phyloP scores from a whole-genome alignment of 257 asterid genomes.

The Apocynum venetum region DNA sequence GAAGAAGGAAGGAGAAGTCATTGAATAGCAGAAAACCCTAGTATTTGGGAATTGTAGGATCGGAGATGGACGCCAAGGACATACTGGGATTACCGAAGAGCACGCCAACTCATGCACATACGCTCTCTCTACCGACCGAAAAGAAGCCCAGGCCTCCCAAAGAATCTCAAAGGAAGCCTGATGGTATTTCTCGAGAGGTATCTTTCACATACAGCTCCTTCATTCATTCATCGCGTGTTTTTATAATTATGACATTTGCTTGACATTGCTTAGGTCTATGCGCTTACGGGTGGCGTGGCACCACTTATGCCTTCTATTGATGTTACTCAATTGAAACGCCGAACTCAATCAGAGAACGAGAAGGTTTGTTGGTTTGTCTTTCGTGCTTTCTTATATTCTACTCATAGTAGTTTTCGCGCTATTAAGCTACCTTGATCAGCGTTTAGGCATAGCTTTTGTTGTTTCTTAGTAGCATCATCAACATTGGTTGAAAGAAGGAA shows the following conservation, averaged over 20 bases:
- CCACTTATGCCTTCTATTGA: slow-evolving; percentile 90
- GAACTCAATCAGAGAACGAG: slow-evolving; percentile 67
- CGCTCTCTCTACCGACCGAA: slow-evolving; percentile 43
- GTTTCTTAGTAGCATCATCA: no score
- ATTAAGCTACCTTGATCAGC: background rate
- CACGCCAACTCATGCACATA: slow-evolving; percentile 1
- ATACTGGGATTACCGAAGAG: slow-evolving; percentile 84
- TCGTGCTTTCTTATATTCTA: background rate
- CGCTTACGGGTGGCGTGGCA: slow-evolving; percentile 89
- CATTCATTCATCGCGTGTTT: background rate
- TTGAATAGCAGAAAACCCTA: slow-evolving; percentile 15
- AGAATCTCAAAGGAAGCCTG: slow-evolving; percentile 96
- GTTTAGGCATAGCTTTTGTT: background rate
- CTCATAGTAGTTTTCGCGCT: background rate
- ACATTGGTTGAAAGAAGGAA: no score
- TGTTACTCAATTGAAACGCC: slow-evolving; percentile 65
- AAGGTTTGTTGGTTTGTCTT: slow-evolving; percentile 44
- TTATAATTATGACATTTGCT: background rate
- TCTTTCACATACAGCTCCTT: background rate
- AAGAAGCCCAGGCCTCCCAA: slow-evolving; percentile 86
- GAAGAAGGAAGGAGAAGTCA: background rate
- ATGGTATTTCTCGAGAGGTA: slow-evolving; percentile 97
- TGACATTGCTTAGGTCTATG: slow-evolving; percentile 60
- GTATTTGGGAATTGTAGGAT: background rate
- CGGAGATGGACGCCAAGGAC: slow-evolving; percentile 90